Conservation (phyloP, 306 rosid species). For the Hylodesmum podocarpum region DNA sequence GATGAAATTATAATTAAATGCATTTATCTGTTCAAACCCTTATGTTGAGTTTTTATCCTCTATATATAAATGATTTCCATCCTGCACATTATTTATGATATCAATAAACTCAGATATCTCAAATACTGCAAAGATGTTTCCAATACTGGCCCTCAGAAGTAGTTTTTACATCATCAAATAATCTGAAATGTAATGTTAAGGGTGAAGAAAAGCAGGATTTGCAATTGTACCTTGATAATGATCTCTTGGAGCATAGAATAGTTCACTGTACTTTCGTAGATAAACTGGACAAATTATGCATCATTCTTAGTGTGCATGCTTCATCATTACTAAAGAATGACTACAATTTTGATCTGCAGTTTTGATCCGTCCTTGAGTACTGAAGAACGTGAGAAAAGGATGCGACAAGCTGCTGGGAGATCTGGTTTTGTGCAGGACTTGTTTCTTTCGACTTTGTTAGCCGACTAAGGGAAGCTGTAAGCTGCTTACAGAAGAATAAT, state of each 20-base stretch:
- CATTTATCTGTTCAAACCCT: not conserved
- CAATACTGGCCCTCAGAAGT: not conserved
- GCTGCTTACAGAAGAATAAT: constrained; percentile 38
- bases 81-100: not conserved
- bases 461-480: constrained; percentile 46
- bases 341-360: constrained; percentile 43
- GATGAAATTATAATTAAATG: not conserved
- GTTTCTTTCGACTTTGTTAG: constrained; percentile 66
- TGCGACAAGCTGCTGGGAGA: constrained; percentile 79
- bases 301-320: constrained; percentile 6
- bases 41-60: not conserved
- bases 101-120: not conserved
- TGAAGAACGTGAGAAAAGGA: constrained; percentile 87
- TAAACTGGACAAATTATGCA: not conserved
- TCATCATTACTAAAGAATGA: not conserved
- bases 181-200: not conserved
- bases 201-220: not conserved
- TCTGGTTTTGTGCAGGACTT: constrained; percentile 90
- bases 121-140: not conserved
- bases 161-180: not conserved
- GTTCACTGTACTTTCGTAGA: not conserved
- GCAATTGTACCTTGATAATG: not conserved
- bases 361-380: constrained; percentile 82
- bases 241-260: not conserved
- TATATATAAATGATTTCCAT: not conserved